Base-by-base conservation (phyloP, 1,284 basidiomycete genomes). In the Moesziomyces parantarcticus region DNA sequence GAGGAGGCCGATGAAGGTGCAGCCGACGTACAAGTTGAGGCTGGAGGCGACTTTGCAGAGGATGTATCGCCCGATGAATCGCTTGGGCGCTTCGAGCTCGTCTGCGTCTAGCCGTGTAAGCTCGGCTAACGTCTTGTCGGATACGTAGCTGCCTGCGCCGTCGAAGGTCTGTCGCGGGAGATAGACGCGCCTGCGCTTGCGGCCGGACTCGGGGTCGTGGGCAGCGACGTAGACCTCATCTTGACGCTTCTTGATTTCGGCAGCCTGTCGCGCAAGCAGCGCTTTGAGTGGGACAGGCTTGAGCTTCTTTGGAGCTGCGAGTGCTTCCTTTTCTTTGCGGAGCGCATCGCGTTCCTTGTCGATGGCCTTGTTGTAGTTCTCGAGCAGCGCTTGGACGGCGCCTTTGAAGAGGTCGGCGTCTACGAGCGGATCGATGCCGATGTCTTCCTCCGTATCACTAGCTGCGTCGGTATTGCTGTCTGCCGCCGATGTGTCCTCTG, bases 361-460 rank as follows among this genome's bases (percentile, higher is more conserved):
- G 23, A 81, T 70, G 3, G 63, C 50, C 41, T 74, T 65, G 48
- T 72, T 77, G 63, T 81, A 82, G 58, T 78, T 79, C 25, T 80
- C 74, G 23, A 83, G 62, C 42, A 83, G 57, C 3, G 81, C 79
- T 40, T 76, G 72, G 5, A 82, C 77, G 10, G 78, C 82, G 11
- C 79, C 81, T 25, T 73, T 70, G 58, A 83, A 72, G 13, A 83
- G 68, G 44, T 80, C 82, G 5, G 76, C 71, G 40, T 80, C 80
- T 22, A 83, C 69, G 16, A 80, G 47, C 2, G 77, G 61, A 26
- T 65, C 71, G 21, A 69, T 46, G 0, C 13, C 55, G 1, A 47
- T 58, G 8, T 60, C 47, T 2, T 45, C 56, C 4, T 69, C 67
- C 0, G 63, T 77, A 1, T 58, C 60, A 8, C 54, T 58, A 6